Evolutionary conservation across 1,284 basidiomycete species (phyloP).

Genomic region (Cryptococcus maquisensis): DNA sequence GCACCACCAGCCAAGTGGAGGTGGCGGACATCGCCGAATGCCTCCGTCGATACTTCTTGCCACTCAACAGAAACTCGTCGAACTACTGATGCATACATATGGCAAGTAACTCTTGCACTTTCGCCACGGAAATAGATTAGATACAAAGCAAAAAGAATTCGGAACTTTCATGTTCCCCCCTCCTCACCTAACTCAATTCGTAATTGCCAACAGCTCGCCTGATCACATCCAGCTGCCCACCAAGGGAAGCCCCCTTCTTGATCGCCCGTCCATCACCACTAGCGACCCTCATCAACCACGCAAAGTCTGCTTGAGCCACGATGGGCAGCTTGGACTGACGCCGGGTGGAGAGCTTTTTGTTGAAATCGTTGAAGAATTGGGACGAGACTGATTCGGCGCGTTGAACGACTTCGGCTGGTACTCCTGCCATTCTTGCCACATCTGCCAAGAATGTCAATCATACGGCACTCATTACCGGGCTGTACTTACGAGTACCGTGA

Average conservation of each 20-base stretch:
- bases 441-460: constrained; percentile 42
- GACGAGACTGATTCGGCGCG: constrained; percentile 81
- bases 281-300: constrained; percentile 55
- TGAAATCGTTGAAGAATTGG: constrained; percentile 82
- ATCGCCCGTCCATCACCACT: not conserved
- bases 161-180: not conserved
- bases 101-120: not conserved
- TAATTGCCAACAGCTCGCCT: constrained; percentile 21
- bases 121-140: too few species aligned
- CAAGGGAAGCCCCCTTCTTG: constrained; percentile 7
- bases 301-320: constrained; percentile 79
- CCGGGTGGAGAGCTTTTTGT: constrained; percentile 64
- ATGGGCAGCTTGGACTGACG: constrained; percentile 66
- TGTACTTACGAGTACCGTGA: constrained; percentile 66
- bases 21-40: too few species aligned
- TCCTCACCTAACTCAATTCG: constrained; percentile 9
- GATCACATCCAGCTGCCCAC: constrained; percentile 33
- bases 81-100: too few species aligned
- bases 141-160: too few species aligned
- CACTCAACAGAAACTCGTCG: too few species aligned
- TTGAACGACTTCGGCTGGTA: constrained; percentile 64
- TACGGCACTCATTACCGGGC: not conserved
- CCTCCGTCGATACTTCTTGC: too few species aligned
- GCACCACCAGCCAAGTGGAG: too few species aligned
- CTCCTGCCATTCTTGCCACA: constrained; percentile 80